Conservation (phyloP, 1,139 yeast species). For the Nakaseomyces kungkrabaensis region DNA sequence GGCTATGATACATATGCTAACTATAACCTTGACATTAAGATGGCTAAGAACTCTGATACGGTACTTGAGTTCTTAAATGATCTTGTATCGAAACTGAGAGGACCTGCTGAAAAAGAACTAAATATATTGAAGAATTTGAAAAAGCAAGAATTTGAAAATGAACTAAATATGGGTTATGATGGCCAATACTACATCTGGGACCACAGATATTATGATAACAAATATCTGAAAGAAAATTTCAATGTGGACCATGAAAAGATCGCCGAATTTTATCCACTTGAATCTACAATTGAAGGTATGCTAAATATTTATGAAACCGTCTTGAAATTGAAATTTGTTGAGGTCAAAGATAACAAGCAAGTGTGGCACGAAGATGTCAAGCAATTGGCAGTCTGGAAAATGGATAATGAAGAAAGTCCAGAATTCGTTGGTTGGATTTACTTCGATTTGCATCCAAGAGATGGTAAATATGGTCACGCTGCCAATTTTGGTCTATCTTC, state of each 20-base stretch:
- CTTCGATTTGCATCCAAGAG: conserved; percentile 77
- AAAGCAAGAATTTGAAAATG: conserved; percentile 37
- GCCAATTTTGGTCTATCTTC: conserved; percentile 67
- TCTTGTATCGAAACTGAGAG: conserved; percentile 45
- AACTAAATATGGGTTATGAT: conserved; percentile 34
- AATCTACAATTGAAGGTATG: conserved; percentile 58
- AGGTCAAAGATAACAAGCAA: conserved; percentile 33
- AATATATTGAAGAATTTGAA: conserved; percentile 43
- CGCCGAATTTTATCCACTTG: conserved; percentile 70
- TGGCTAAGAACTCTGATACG: conserved; percentile 59
- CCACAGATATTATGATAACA: conserved; percentile 51
- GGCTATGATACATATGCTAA: conserved; percentile 64
- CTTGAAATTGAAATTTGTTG: conserved; percentile 57
- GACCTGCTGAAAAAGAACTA: conserved; percentile 50
- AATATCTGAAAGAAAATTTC: conserved; percentile 55
- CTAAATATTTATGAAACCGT: conserved; percentile 57
- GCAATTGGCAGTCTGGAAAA: conserved; percentile 64
- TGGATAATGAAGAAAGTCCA: conserved; percentile 38
- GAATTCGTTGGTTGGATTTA: conserved; percentile 70
- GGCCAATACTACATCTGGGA: conserved; percentile 66
- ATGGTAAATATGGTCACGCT: conserved; percentile 80
- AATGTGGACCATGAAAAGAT: conserved; percentile 63
- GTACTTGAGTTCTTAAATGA: conserved; percentile 56
- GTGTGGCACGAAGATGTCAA: conserved; percentile 77
- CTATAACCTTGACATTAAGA: conserved; percentile 60